Base-by-base conservation (phyloP, 2,329 filamentous ascomycete genomes). In the Trichoderma sp. region DNA sequence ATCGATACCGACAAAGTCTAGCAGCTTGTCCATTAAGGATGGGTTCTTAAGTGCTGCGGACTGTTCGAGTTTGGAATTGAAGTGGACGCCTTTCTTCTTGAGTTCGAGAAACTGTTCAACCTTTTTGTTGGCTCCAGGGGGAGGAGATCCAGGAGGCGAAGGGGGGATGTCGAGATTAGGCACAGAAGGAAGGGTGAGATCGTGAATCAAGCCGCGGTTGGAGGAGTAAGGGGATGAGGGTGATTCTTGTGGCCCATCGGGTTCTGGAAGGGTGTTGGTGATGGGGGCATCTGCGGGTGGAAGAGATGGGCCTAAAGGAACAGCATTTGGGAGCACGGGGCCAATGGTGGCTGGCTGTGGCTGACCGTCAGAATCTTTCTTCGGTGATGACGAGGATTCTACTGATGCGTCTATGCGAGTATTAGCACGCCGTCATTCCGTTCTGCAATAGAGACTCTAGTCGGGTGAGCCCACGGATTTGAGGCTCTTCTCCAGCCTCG, bases 61-160 rank as follows among this genome's bases (percentile, higher is more conserved):
- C 67, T 84, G 84, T 39, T 90, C 86, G 9, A 95, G 81, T 70
- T 90, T 89, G 72, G 88, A 83, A 76, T 95, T 94, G 83, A 94
- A 94, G 78, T 95, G 92, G 17, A 89, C 83, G 5, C 89, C 89
- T 70, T 90, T 87, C 74, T 87, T 88, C 80, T 95, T 95, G n/a
- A 94, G 84, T 54, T 87, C 83, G 0, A 94, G 84, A 71, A 95
- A 94, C 68, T 88, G 87, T 70, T 87, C 84, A 72, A 94, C 90
- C 73, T 92, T 93, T 71, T 86, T 84, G 60, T 85, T 89, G 13
- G 88, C 78, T 50, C 79, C 72, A 37, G 81, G 75, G 0, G 82
- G 79, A 12, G 86, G 86, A 2, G 86, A 86, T 27, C 86, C 86
- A 0, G 90, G 89, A 1, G 92, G 92, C 4, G 91, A 93, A 10